Evolutionary conservation across 208 protist species (phyloP).

Genomic region (Angomonas ambiguus): DNA sequence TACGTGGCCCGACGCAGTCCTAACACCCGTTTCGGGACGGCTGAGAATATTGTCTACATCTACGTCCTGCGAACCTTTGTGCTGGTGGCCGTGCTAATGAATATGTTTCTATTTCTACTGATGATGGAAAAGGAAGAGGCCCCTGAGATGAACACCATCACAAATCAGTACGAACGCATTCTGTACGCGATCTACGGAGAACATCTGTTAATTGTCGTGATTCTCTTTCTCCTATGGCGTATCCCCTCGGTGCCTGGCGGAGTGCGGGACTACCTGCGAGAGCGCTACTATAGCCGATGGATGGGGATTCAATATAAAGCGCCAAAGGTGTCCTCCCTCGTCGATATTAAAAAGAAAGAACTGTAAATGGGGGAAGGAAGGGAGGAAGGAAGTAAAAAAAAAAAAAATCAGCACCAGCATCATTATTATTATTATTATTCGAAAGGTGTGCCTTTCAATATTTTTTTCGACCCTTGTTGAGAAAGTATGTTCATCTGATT

Average conservation of each 20-base stretch:
- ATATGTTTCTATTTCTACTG: conserved; percentile 31
- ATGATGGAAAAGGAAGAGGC: conserved; percentile 8
- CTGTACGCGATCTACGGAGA: conserved; percentile 17
- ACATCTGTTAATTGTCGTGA: conserved; percentile 33
- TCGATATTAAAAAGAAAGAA: not conserved
- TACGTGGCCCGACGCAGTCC: conserved; percentile 48
- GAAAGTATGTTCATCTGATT: conserved; percentile 6
- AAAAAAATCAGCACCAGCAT: conserved; percentile 8
- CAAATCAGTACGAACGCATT: not conserved
- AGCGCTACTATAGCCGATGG: conserved; percentile 17
- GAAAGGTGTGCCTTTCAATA: not conserved
- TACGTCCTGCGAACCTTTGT: conserved; percentile 41
- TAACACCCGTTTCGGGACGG: conserved; percentile 32
- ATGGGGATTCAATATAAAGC: not conserved
- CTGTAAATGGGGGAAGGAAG: not conserved
- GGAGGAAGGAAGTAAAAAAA: not conserved
- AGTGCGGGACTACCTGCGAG: conserved; percentile 27
- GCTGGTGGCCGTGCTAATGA: conserved; percentile 39
- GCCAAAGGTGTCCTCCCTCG: not conserved
- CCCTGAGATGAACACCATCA: not conserved
- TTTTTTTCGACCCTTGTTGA: too few relatives aligned
- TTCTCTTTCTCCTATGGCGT: conserved; percentile 41
- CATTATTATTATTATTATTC: conserved; percentile 5
- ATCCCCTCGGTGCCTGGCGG: conserved; percentile 30
- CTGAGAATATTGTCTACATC: conserved; percentile 37